Evolutionary conservation across 805 yeast species (phyloP).

Genomic region (Candida ipomoeae): DNA sequence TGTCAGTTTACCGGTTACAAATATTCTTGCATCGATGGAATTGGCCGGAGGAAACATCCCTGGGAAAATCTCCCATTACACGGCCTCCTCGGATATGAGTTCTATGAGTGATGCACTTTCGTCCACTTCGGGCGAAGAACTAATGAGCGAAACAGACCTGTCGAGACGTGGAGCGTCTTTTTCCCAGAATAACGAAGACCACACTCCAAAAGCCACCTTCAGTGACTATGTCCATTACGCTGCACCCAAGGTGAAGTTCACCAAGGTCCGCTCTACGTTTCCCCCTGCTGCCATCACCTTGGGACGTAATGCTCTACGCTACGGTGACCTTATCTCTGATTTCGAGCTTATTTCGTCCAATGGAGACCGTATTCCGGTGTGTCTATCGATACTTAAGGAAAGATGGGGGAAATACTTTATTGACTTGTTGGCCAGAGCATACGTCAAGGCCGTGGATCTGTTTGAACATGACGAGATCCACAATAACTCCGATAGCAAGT

Average conservation of each 20-base stretch:
- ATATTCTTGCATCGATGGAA: constrained; percentile 43
- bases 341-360: constrained; percentile 68
- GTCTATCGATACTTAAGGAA: constrained; percentile 56
- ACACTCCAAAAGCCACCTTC: constrained; percentile 36
- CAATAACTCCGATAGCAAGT: background rate
- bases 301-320: constrained; percentile 69
- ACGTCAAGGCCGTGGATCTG: constrained; percentile 51
- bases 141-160: constrained; percentile 14
- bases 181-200: constrained; percentile 9
- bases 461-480: constrained; percentile 29
- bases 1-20: constrained; percentile 53
- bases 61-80: constrained; percentile 10
- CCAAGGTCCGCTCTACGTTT: constrained; percentile 64
- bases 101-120: constrained; percentile 12
- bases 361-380: constrained; percentile 64
- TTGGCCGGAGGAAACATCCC: constrained; percentile 23
- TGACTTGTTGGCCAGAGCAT: constrained; percentile 56
- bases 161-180: constrained; percentile 11
- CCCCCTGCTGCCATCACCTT: constrained; percentile 75
- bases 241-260: constrained; percentile 65
- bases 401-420: constrained; percentile 78
- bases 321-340: constrained; percentile 60
- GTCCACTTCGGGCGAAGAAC: constrained; percentile 13
- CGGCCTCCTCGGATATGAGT: constrained; percentile 9
- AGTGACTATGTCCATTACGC: constrained; percentile 71